Evolutionary conservation across 1,284 basidiomycete genomes (phyloP), one percentile per base, ranked within the genome.

Genomic region (Phellinidium pouzarii): DNA sequence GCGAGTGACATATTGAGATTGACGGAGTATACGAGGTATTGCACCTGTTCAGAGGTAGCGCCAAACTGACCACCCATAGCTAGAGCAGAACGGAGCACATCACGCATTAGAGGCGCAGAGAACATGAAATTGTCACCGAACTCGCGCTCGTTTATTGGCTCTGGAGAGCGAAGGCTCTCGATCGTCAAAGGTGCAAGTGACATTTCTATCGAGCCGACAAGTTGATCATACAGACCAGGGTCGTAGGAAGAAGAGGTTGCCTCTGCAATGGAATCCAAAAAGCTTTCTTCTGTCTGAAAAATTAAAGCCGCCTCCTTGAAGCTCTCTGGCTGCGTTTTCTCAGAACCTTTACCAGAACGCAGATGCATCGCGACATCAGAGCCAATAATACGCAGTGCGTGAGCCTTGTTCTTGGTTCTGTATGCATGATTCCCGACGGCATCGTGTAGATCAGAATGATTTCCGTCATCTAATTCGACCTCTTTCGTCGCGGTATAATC

Each of bases 1-100:
- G 91, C 75, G 42, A 94, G 70, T 0, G 91, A 94, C 59, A 93
- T 79, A 64, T 94, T 91, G 58, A 91, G 73, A 64, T 93, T 94
- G 67, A 91, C 79, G 0, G 82, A 80, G 52, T 75, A 68, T 7
- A 87, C 64, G 44, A 73, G 72, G 47, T 71, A 75, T 58, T 84
- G 72, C 8, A 79, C 66, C 11, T 65, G 67, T 14, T 79, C 76
- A 2, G 74, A 65, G 6, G 66, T 59, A 14, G 75, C 68, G 3
- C 70, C 65, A 54, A 72, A 66, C 12, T 66, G 67, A 50, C 77
- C 73, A 14, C 69, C 62, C 36, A 62, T 60, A n/a, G 64, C 54
- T 22, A 78, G 81, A 1, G 53, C 52, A 20, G 76, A 74, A 26
- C 73, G 73, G 36, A 86, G 66, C 14, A 84, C 75, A 38, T 71